Conservation (phyloP, 495 filamentous ascomycete genomes). For the Xylaria acuta region DNA sequence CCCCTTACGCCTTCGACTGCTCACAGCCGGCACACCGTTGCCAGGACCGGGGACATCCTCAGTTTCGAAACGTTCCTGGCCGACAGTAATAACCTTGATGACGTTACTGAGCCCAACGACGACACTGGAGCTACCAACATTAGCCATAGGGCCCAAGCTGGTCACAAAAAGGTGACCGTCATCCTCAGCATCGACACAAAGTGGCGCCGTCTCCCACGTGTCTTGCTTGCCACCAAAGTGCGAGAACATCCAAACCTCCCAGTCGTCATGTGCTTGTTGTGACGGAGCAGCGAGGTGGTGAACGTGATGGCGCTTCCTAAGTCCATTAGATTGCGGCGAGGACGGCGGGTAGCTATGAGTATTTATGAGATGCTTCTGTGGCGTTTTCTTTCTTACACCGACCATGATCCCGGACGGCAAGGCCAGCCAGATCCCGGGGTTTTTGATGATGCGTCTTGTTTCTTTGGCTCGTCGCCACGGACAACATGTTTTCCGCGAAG, state of each 20-base stretch:
- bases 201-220: constrained; percentile 45
- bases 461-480: constrained; percentile 51
- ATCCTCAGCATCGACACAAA: constrained; percentile 42
- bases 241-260: constrained; percentile 72
- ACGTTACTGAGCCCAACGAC: constrained; percentile 71
- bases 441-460: constrained; percentile 44
- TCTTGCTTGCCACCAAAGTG: constrained; percentile 44
- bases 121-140: constrained; percentile 62
- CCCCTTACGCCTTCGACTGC: constrained; percentile 43
- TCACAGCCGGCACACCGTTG: constrained; percentile 39
- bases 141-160: constrained; percentile 63
- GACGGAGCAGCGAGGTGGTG: constrained; percentile 20
- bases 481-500: constrained; percentile 43
- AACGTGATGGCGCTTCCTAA: constrained; percentile 37
- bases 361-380: constrained; percentile 23
- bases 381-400: constrained; percentile 47
- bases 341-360: constrained; percentile 8
- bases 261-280: constrained; percentile 48
- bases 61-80: constrained; percentile 65
- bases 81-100: constrained; percentile 68
- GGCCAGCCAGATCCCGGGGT: constrained; percentile 58
- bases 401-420: constrained; percentile 56
- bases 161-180: constrained; percentile 62
- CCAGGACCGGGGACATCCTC: constrained; percentile 35
- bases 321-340: constrained; percentile 23